Conservation (phyloP, 345 rosid genomes). For the Hirschfeldia incana region DNA sequence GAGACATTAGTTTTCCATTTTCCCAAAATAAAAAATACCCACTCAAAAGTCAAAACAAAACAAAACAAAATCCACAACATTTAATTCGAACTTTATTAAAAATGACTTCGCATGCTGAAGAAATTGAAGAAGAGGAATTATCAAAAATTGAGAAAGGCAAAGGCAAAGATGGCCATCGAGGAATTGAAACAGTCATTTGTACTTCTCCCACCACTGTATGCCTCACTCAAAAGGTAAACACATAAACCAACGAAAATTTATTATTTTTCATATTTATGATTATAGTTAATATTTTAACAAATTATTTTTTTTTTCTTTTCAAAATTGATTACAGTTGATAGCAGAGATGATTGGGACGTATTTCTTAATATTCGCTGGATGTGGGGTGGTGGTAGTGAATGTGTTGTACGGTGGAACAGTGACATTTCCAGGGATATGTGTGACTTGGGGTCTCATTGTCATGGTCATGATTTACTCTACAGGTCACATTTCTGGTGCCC, state of each 20-base stretch:
- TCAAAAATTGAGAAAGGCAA: conserved; percentile 35
- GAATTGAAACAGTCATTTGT: conserved; percentile 28
- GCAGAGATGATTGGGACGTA: conserved; percentile 75
- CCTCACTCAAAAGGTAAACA: conserved; percentile 33
- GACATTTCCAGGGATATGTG: conserved; percentile 65
- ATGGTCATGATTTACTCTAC: conserved; percentile 72
- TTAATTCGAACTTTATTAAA: background rate
- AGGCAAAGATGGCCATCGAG: conserved; percentile 22
- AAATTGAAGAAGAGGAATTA: conserved; percentile 33
- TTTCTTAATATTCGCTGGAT: conserved; percentile 74
- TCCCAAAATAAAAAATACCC: background rate
- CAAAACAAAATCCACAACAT: background rate
- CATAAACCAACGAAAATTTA: background rate
- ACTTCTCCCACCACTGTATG: conserved; percentile 33
- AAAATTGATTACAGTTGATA: conserved; percentile 42
- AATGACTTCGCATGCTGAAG: conserved; percentile 18
- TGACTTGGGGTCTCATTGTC: conserved; percentile 70
- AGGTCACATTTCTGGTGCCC: conserved; percentile 85
- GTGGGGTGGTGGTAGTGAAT: conserved; percentile 67
- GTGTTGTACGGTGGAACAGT: conserved; percentile 52
- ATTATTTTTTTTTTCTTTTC: background rate
- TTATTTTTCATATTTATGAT: background rate
- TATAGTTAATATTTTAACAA: background rate
- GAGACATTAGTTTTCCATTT: background rate
- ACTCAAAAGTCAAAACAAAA: background rate